A percentile compares a stretch with the other conserved stretches of the same genome.
These are phyloP conservation scores for Talaromyces trachyspermus DNA, from an alignment of 495 filamentous ascomycete genomes.

Conservation along the genomic window DNA sequence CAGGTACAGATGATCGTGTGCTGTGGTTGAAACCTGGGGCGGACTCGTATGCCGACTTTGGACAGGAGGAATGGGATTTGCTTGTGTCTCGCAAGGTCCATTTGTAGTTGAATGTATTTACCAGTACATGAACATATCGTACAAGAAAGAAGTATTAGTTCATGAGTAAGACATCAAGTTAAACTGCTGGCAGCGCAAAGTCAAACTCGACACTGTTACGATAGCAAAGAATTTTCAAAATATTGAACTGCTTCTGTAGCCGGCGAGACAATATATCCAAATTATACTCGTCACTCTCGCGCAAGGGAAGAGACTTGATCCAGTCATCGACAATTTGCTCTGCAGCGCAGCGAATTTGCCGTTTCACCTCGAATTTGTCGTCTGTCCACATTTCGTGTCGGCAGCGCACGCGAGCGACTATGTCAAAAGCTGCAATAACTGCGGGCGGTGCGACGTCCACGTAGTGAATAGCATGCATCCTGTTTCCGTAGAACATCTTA, in stretches of 20 bases:
- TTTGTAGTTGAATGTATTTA: too few species aligned
- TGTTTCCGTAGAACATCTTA: slow-evolving; percentile 1
- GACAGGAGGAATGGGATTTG: slow-evolving; percentile 48
- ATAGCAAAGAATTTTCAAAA: not conserved
- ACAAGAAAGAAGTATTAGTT: too few species aligned
- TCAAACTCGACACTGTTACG: not conserved
- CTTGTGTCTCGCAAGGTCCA: too few species aligned
- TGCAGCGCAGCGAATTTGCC: not conserved
- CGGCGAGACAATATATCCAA: not conserved
- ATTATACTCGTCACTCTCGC: not conserved
- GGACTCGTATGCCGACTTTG: slow-evolving; percentile 52
- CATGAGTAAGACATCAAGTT: too few species aligned
- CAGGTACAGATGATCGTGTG: slow-evolving; percentile 40
- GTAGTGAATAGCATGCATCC: not conserved
- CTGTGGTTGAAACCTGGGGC: slow-evolving; percentile 49
- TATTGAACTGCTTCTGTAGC: not conserved
- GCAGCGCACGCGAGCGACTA: not conserved
- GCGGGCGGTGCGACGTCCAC: not conserved
- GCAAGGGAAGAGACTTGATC: not conserved
- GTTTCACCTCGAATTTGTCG: not conserved
- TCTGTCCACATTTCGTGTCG: not conserved
- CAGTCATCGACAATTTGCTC: slow-evolving; percentile 3
- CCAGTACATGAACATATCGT: too few species aligned
- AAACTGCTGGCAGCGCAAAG: not conserved
- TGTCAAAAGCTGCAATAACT: not conserved